phyloP scores from a whole-genome alignment of 2,329 filamentous ascomycete species.

The Penicillium nordicum region DNA sequence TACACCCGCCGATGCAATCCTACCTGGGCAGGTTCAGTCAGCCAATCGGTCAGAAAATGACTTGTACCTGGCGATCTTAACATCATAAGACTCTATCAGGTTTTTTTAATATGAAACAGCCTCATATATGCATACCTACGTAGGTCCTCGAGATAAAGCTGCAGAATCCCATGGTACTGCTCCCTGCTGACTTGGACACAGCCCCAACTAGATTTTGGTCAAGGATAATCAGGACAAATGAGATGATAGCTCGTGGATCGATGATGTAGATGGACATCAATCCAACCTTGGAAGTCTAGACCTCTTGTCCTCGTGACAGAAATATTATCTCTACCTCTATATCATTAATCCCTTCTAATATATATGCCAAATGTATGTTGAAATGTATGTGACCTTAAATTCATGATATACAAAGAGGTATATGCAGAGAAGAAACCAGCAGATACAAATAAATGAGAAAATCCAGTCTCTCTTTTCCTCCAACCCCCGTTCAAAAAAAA shows the following conservation, averaged over 20 bases:
- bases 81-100: not conserved
- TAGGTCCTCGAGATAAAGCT: not conserved
- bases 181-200: not conserved
- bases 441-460: not conserved
- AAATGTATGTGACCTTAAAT: not conserved
- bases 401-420: slow-evolving; percentile 2
- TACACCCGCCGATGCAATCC: not conserved
- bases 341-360: not conserved
- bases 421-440: not conserved
- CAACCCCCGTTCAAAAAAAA: not conserved
- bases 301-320: not conserved
- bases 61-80: slow-evolving; percentile 7
- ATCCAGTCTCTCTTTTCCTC: slow-evolving; percentile 2
- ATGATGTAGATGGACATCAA: not conserved
- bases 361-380: not conserved
- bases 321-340: not conserved
- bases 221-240: not conserved
- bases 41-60: not conserved
- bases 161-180: not conserved
- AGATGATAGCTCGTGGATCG: not conserved
- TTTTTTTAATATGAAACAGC: not conserved
- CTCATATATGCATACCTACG: not conserved
- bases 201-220: not conserved
- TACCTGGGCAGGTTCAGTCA: not conserved
- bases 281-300: not conserved